A percentile compares a stretch with the other conserved stretches of the same genome.
Conservation (phyloP, 495 filamentous ascomycete species). For the Physcia stellaris region DNA sequence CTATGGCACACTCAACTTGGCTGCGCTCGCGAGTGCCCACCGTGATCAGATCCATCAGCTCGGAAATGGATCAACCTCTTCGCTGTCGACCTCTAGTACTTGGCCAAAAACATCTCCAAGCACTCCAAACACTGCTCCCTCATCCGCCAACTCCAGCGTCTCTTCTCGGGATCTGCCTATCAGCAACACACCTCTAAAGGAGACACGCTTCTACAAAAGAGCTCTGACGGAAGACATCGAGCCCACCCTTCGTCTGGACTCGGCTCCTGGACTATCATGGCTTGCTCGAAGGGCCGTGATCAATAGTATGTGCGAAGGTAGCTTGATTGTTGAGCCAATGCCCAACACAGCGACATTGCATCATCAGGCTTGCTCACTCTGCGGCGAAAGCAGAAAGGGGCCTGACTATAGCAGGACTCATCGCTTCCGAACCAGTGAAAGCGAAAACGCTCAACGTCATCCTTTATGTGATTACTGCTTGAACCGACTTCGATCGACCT, state of each 20-base stretch:
- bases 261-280: constrained; percentile 85
- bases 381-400: constrained; percentile 66
- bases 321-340: constrained; percentile 76
- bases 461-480: constrained; percentile 86
- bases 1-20: constrained; percentile 47
- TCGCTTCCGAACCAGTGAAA: constrained; percentile 78
- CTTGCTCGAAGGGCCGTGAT: constrained; percentile 73
- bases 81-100: constrained; percentile 27
- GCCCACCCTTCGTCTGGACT: constrained; percentile 78
- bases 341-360: constrained; percentile 43
- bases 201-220: constrained; percentile 88
- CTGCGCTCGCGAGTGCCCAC: constrained; percentile 41
- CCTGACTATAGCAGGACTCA: constrained; percentile 63
- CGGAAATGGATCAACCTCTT: constrained; percentile 31
- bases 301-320: constrained; percentile 72
- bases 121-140: constrained; percentile 13
- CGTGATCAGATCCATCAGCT: constrained; percentile 13
- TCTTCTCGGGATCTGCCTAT: constrained; percentile 18
- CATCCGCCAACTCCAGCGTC: constrained; percentile 13
- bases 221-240: constrained; percentile 81
- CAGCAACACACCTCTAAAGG: constrained; percentile 49
- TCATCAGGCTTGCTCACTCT: constrained; percentile 71
- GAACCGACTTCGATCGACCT: constrained; percentile 66
- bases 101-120: constrained; percentile 21
- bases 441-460: constrained; percentile 69